Evolutionary conservation across 2,329 filamentous ascomycete species (phyloP).

Genomic region (Cordyceps cateniannulata): DNA sequence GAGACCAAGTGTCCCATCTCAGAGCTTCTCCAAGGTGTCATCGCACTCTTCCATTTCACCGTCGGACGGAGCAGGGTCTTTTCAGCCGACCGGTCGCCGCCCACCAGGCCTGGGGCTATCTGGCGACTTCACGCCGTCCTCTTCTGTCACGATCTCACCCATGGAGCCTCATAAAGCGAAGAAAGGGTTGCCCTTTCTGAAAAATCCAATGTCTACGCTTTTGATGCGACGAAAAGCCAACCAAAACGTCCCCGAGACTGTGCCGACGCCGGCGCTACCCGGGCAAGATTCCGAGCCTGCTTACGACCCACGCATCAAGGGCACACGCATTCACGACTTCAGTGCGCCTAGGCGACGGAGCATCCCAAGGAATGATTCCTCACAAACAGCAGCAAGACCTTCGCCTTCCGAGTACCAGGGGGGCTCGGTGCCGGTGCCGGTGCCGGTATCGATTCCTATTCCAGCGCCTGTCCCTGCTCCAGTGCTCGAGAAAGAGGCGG

Average conservation of each 20-base stretch:
- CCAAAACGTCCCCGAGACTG: constrained; percentile 34
- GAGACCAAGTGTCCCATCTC: background rate
- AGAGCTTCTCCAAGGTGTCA: background rate
- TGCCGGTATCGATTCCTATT: background rate
- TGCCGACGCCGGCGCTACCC: constrained; percentile 27
- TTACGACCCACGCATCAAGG: constrained; percentile 52
- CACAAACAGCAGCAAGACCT: background rate
- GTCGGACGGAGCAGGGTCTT: background rate
- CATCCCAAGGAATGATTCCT: background rate
- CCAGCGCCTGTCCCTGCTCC: background rate
- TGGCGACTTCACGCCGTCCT: background rate
- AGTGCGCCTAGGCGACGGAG: constrained; percentile 42
- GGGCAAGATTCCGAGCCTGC: constrained; percentile 29
- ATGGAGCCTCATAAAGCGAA: constrained; percentile 30
- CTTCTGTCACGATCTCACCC: background rate
- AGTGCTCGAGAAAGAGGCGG: background rate
- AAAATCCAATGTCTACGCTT: constrained; percentile 46
- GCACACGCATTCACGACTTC: constrained; percentile 52
- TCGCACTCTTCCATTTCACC: constrained; percentile 2
- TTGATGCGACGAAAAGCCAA: constrained; percentile 43
- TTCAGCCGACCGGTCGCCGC: constrained; percentile 7
- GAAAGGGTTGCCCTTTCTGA: constrained; percentile 43
- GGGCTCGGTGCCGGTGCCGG: background rate
- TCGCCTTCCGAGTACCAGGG: background rate
- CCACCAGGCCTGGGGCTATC: background rate